These are phyloP conservation scores for Plectosphaerella cucumerina DNA, from an alignment of 2,329 filamentous ascomycete genomes.

Conservation along the genomic window DNA sequence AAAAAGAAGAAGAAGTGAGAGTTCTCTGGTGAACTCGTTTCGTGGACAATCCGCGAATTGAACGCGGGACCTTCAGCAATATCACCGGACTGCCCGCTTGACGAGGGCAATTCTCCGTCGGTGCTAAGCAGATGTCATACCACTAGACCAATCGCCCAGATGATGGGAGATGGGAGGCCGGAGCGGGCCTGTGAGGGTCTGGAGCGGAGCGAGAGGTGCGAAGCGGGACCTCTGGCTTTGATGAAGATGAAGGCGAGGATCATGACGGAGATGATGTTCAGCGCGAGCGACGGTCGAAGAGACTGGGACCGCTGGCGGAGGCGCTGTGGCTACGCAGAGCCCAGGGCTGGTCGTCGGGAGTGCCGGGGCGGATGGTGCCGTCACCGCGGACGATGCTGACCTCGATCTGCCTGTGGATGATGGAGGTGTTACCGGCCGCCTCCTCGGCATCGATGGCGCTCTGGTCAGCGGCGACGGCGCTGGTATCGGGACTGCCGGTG, in stretches of 20 bases:
- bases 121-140: constrained; percentile 1
- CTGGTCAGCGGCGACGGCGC: too few relatives aligned
- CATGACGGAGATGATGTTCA: too few relatives aligned
- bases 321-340: not conserved
- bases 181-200: not conserved
- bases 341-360: not conserved
- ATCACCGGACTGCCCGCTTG: not conserved
- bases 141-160: not conserved
- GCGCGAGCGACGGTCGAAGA: too few relatives aligned
- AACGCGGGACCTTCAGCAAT: not conserved
- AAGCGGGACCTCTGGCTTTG: not conserved
- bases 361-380: not conserved
- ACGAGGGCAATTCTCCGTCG: not conserved
- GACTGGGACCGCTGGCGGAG: too few relatives aligned
- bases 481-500: too few relatives aligned
- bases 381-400: not conserved
- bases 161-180: not conserved
- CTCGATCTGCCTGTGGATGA: not conserved
- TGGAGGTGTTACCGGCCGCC: not conserved
- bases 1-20: not conserved
- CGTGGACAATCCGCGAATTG: not conserved
- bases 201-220: not conserved
- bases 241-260: not conserved
- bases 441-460: too few relatives aligned
- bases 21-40: not conserved